These are phyloP conservation scores for Didymella exigua DNA, from an alignment of 2,329 filamentous ascomycete genomes.

Conservation along the genomic window DNA sequence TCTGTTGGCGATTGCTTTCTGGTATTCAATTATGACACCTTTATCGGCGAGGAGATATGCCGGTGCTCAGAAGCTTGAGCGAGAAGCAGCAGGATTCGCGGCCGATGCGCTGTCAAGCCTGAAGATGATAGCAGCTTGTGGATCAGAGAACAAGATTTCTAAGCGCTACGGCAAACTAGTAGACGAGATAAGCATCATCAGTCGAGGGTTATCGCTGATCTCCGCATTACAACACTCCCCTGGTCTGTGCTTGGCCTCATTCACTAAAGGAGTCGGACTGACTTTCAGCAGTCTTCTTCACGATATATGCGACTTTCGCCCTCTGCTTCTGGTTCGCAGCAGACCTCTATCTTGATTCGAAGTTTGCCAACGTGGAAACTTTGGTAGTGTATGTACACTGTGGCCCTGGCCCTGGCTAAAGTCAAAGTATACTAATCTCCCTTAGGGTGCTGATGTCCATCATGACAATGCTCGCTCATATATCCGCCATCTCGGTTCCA, in stretches of 20 bases:
- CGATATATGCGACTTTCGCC: slow-evolving; percentile 33
- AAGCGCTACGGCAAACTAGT: slow-evolving; percentile 20
- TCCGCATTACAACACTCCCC: slow-evolving; percentile 30
- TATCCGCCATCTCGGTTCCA: slow-evolving; percentile 27
- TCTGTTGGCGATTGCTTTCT: slow-evolving; percentile 28
- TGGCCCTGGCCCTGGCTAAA: background rate
- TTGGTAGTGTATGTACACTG: slow-evolving; percentile 24
- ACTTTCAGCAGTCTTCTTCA: slow-evolving; percentile 27
- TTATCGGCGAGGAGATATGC: slow-evolving; percentile 23
- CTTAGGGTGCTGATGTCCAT: slow-evolving; percentile 31
- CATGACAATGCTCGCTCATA: slow-evolving; percentile 29
- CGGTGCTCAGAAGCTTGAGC: slow-evolving; percentile 25
- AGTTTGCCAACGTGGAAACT: slow-evolving; percentile 24
- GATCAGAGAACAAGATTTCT: slow-evolving; percentile 29
- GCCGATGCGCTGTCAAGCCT: slow-evolving; percentile 28
- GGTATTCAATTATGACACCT: slow-evolving; percentile 30
- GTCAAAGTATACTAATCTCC: background rate
- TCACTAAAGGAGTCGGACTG: background rate
- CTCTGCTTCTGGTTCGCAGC: slow-evolving; percentile 38
- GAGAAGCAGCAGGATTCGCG: slow-evolving; percentile 25
- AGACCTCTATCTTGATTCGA: slow-evolving; percentile 20
- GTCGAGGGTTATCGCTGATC: slow-evolving; percentile 21
- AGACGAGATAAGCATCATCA: slow-evolving; percentile 12
- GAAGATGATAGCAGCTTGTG: slow-evolving; percentile 33
- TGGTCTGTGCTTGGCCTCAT: slow-evolving; percentile 14